Conservation (phyloP, 495 filamentous ascomycete genomes). For the Penicillium egyptiacum region DNA sequence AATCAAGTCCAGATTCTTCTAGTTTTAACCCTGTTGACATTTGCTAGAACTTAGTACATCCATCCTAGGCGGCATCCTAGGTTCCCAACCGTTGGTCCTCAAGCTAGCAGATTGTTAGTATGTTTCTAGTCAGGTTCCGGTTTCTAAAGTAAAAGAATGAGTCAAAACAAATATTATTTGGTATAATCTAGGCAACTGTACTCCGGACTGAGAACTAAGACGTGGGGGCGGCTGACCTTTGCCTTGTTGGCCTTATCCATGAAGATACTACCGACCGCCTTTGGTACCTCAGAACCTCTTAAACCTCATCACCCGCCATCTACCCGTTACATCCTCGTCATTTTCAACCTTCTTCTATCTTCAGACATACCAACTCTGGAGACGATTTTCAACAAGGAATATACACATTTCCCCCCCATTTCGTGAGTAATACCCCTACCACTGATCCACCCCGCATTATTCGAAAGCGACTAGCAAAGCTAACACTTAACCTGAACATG, state of each 20-base stretch:
- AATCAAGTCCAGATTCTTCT: background rate
- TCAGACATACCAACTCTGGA: background rate
- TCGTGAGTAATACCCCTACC: background rate
- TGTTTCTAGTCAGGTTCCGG: background rate
- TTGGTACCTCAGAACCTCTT: background rate
- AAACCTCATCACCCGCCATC: background rate
- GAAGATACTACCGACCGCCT: background rate
- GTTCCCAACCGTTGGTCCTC: background rate
- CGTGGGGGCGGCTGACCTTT: background rate
- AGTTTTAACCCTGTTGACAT: background rate
- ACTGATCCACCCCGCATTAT: background rate
- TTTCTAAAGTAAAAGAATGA: background rate
- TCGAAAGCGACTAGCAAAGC: background rate
- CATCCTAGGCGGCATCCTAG: no score
- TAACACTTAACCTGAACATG: background rate
- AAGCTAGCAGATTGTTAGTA: background rate
- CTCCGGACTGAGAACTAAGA: background rate
- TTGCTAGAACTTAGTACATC: background rate
- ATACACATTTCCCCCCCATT: background rate
- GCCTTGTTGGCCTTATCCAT: background rate
- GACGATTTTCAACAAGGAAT: background rate
- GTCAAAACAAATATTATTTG: background rate
- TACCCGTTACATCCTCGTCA: background rate
- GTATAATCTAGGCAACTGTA: background rate
- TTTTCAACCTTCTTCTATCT: background rate